Evolutionary conservation across 2,329 filamentous ascomycete genomes (phyloP), one percentile per base, ranked within the genome.

Genomic region (Talaromyces sp.): DNA sequence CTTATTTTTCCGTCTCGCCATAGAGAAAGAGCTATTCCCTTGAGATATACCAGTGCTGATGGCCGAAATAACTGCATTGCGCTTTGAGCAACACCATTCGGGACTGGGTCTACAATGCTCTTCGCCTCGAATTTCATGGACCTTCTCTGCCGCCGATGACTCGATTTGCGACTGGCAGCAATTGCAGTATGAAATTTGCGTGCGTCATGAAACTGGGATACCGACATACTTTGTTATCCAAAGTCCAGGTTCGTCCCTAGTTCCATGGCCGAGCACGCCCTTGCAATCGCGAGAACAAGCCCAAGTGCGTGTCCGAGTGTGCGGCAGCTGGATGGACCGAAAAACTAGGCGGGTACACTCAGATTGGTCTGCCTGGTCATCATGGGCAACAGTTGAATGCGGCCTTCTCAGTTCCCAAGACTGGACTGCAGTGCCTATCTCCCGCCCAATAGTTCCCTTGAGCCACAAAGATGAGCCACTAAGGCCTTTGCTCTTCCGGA

Each of bases 91-190:
- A 24, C 52, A 37, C 10, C 52, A 33, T 35, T 33, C 24, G 19
- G 31, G 52, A 7, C 60, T 70, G 7, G 68, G 69, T 1, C 66
- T 70, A 31, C 62, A 59, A 11, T 66, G 69, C 24, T 39, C 69
- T 8, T 45, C 57, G 8, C 72, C 72, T 24, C 68, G 72, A 4
- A 68, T 73, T 13, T 73, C 71, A 9, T 73, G 72, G 72, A 63
- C 67, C 14, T 73, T 73, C 14, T 50, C 39, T 8, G 16, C 16
- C 39, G 39, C n/a, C 7, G 39, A 43, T 7, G 39, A 43, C 1
- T 43, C 39, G 14, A 19, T 43, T 16, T 16, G 2, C 14, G 39
- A 43, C 39, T 43, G 39, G 39, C 39, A n/a, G 39, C 39, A 43
- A 43, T 9, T 9, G 39, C 39, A 43, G 39, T 43, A 43, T 43